Conservation (phyloP, 495 filamentous ascomycete species). For the Penicillium bialowiezense region DNA sequence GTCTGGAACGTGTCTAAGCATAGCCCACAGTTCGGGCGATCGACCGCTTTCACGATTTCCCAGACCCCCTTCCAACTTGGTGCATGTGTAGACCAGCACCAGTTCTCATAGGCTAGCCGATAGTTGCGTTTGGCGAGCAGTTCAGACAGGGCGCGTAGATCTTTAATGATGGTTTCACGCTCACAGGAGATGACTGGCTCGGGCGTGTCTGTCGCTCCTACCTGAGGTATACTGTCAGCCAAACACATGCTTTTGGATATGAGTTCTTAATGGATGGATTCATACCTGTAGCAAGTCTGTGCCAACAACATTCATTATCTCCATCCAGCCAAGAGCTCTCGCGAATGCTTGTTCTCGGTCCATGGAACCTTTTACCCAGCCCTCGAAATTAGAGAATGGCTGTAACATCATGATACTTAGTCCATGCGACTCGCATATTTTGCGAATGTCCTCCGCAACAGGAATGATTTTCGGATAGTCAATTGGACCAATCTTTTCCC, state of each 20-base stretch:
- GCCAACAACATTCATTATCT: constrained; percentile 67
- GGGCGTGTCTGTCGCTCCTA: constrained; percentile 67
- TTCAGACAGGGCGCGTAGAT: constrained; percentile 63
- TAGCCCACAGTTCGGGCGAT: constrained; percentile 66
- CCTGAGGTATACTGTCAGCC: constrained; percentile 29
- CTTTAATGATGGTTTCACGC: constrained; percentile 49
- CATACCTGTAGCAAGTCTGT: constrained; percentile 71
- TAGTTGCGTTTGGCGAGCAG: constrained; percentile 54
- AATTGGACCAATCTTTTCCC: constrained; percentile 46
- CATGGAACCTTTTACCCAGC: constrained; percentile 58
- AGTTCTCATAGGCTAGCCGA: constrained; percentile 76
- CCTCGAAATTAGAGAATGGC: constrained; percentile 79
- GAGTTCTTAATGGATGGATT: neutral
- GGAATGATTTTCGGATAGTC: constrained; percentile 55
- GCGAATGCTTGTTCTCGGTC: constrained; percentile 64
- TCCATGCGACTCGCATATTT: constrained; percentile 47
- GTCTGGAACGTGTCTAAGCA: constrained; percentile 85
- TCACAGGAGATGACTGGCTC: constrained; percentile 24
- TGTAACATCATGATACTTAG: constrained; percentile 72
- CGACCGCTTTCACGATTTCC: constrained; percentile 59
- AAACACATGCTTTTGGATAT: too few relatives aligned
- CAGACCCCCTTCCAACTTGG: constrained; percentile 66
- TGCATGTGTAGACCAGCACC: constrained; percentile 78
- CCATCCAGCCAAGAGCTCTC: constrained; percentile 65
- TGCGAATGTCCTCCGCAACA: constrained; percentile 50